Evolutionary conservation across 1,284 basidiomycete species (phyloP).

Genomic region (Xerocomus alliaceus): DNA sequence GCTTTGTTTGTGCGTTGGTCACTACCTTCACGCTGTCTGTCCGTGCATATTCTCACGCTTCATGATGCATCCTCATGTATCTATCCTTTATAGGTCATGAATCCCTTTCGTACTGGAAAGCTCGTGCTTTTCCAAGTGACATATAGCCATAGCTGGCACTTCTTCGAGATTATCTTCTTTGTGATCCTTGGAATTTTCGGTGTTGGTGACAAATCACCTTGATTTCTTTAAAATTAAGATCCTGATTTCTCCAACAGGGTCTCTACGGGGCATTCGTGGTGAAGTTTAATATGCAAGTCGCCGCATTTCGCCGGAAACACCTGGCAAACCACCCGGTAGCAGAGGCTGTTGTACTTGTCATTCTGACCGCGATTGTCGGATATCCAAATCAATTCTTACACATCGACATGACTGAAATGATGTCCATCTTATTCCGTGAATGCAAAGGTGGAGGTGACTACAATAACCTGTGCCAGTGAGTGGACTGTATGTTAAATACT

Average conservation of each 20-base stretch:
- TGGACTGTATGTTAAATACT: constrained; percentile 22
- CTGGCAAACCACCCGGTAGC: constrained; percentile 84
- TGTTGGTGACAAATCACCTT: constrained; percentile 52
- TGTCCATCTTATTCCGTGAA: constrained; percentile 96
- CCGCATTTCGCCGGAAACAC: constrained; percentile 91
- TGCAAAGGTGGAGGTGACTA: constrained; percentile 95
- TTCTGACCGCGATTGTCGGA: constrained; percentile 88
- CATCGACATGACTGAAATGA: constrained; percentile 98
- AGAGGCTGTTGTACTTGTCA: constrained; percentile 89
- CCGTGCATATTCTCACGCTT: constrained; percentile 43
- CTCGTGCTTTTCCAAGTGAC: constrained; percentile 98
- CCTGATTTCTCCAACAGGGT: constrained; percentile 61
- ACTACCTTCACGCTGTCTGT: constrained; percentile 96
- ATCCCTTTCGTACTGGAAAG: constrained; percentile 97
- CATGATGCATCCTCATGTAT: constrained; percentile 23
- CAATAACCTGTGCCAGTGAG: constrained; percentile 93
- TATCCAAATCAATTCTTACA: constrained; percentile 95
- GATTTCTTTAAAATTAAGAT: background rate
- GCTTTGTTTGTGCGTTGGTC: constrained; percentile 95
- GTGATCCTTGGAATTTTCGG: constrained; percentile 95
- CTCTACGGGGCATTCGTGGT: constrained; percentile 97
- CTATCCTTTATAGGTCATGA: constrained; percentile 77
- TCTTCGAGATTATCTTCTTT: constrained; percentile 98
- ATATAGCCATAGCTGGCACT: constrained; percentile 98
- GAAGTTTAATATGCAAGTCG: constrained; percentile 96